Conservation (phyloP, 768 basidiomycete species). For the Rubroboletus satanas region DNA sequence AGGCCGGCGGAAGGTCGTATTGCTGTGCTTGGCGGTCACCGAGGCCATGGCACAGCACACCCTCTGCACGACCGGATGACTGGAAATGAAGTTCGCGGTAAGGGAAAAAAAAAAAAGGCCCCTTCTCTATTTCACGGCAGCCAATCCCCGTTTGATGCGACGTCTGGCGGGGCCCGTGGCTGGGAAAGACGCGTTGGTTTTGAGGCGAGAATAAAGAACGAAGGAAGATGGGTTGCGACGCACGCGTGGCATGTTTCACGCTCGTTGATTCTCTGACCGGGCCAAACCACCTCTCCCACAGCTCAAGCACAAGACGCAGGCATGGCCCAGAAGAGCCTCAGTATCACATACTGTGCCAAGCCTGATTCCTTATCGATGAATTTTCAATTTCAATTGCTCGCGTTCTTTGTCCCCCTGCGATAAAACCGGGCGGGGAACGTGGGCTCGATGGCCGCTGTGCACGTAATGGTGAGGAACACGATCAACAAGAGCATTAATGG, state of each 20-base stretch:
- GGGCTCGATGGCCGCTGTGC: background rate
- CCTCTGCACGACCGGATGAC: background rate
- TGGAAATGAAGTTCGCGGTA: background rate
- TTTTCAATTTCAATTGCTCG: background rate
- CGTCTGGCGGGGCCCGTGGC: slow-evolving; percentile 3
- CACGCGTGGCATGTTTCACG: background rate
- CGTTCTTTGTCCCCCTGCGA: slow-evolving; percentile 1
- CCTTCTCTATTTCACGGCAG: slow-evolving; percentile 1
- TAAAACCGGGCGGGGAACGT: background rate
- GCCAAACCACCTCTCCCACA: background rate
- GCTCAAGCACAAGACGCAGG: background rate
- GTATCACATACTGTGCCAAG: background rate
- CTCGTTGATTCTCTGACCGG: background rate
- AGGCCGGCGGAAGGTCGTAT: slow-evolving; percentile 10
- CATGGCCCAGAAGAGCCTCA: background rate
- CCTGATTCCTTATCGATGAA: background rate
- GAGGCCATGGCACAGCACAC: background rate
- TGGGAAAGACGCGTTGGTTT: slow-evolving; percentile 1
- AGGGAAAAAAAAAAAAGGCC: background rate
- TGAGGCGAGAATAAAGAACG: background rate
- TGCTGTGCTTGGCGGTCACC: slow-evolving; percentile 4
- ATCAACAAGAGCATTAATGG: background rate
- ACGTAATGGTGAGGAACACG: slow-evolving; percentile 11
- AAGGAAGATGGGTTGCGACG: background rate
- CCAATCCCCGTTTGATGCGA: background rate